Conservation (phyloP, 2,329 filamentous ascomycete genomes). For the Alternaria longipes region DNA sequence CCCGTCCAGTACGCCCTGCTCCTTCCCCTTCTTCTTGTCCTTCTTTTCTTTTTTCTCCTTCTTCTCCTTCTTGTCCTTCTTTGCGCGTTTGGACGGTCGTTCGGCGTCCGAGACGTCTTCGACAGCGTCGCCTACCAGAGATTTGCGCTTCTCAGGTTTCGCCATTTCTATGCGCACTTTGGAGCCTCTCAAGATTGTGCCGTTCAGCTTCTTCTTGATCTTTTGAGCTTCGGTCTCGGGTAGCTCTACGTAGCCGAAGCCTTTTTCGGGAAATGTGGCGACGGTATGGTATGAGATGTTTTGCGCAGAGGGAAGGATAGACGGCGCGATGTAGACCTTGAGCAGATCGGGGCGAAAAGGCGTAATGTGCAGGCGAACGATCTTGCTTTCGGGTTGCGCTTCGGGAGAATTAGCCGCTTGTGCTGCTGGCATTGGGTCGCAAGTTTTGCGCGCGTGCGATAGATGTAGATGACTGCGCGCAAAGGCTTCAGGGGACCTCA, state of each 20-base stretch:
- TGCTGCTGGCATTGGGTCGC: slow-evolving; percentile 46
- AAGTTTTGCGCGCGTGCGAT: slow-evolving; percentile 29
- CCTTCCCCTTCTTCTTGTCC: slow-evolving; percentile 56
- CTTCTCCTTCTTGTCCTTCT: slow-evolving; percentile 57
- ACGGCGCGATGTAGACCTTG: slow-evolving; percentile 73
- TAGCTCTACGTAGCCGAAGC: slow-evolving; percentile 89
- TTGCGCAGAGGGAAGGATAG: slow-evolving; percentile 71
- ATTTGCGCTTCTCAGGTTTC: slow-evolving; percentile 66
- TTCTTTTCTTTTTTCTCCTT: slow-evolving; percentile 54
- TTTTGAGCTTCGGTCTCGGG: slow-evolving; percentile 86
- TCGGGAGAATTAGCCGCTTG: slow-evolving; percentile 33
- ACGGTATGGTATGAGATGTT: slow-evolving; percentile 89
- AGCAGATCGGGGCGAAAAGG: slow-evolving; percentile 82
- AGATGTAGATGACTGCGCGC: slow-evolving; percentile 5
- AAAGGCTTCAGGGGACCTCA: background rate
- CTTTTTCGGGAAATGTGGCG: slow-evolving; percentile 87
- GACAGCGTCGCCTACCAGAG: slow-evolving; percentile 48
- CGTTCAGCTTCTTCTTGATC: slow-evolving; percentile 89
- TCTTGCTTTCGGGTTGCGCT: slow-evolving; percentile 30
- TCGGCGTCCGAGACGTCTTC: slow-evolving; percentile 54
- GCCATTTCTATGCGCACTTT: slow-evolving; percentile 89
- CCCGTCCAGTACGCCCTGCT: slow-evolving; percentile 68
- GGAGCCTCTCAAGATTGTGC: slow-evolving; percentile 80
- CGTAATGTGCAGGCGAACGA: slow-evolving; percentile 80
- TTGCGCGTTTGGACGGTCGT: slow-evolving; percentile 59